Base-by-base conservation (phyloP, 768 basidiomycete genomes). In the Leccinum incarnatum region DNA sequence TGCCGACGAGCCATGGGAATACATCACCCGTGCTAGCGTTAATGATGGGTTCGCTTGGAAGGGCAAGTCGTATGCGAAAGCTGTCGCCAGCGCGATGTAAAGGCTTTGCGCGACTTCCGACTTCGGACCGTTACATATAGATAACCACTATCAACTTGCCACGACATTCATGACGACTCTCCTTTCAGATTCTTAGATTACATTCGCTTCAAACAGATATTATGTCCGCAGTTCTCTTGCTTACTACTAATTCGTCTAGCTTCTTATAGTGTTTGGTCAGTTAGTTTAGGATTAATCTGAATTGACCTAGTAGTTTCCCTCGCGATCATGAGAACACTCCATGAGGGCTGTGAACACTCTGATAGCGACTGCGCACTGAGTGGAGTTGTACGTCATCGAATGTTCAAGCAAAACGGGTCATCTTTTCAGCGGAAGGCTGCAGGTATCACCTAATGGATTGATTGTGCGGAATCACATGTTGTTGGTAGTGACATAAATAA, bases 1-100 rank as follows among this genome's bases (percentile, higher is more conserved):
- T 11, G 49, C 51, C 5, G 67, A 74, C 21, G 72, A 73, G 25
- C 61, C 67, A 21, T 73, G 72, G 72, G 73, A 73, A 36, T 73
- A 74, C 51, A 37, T 73, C 17, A 65, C 71, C 50, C 69, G 70
- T 25, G 60, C 71, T 9, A 67, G 69, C 48, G 10, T 71, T 32
- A 56, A 60, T 34, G 69, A 73, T 11, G 69, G 68, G 8, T 58
- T 67, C 46, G 53, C 62, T 47, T 72, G 71, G 70, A 68, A 65
- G 67, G 69, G 66, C 56, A 67, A 72, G 56, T 73, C 72, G 9
- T 73, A 73, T 48, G 72, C 72, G 14, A 69, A 73, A 51, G 72
- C 59, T 2, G 73, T 53, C 50, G 63, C 52, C 29, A 62, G 61
- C 42, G 64, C 70, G 30, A 62, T 71, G 62, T 71, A 59, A 59